These are phyloP conservation scores for Phialocephala sp. DNA, from an alignment of 2,329 filamentous ascomycete genomes.

Conservation along the genomic window DNA sequence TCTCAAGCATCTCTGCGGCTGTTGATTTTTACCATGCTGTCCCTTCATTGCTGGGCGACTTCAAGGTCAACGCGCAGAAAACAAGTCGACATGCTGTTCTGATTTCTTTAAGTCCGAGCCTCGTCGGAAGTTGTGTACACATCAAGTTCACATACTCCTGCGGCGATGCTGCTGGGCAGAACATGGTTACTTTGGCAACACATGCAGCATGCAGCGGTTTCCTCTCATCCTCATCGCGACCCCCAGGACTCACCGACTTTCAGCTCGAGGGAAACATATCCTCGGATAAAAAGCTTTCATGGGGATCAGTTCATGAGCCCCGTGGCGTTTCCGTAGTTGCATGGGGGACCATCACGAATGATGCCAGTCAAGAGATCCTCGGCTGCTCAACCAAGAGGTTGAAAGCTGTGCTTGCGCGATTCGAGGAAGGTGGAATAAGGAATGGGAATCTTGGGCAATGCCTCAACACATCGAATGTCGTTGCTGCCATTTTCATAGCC, in stretches of 20 bases:
- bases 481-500: conserved; percentile 38
- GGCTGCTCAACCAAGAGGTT: conserved; percentile 30
- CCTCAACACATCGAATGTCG: conserved; percentile 33
- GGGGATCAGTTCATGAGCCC: conserved; percentile 33
- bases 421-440: conserved; percentile 31
- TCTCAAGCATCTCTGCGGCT: conserved; percentile 33
- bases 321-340: conserved; percentile 40
- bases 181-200: conserved; percentile 43
- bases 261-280: conserved; percentile 37
- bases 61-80: neutral
- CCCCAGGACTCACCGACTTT: conserved; percentile 24
- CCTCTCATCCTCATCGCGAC: conserved; percentile 26
- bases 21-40: conserved; percentile 28
- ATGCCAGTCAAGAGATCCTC: conserved; percentile 31
- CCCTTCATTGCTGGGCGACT: neutral
- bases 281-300: conserved; percentile 40
- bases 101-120: neutral
- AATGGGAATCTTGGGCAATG: conserved; percentile 33
- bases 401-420: conserved; percentile 18
- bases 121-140: conserved; percentile 37
- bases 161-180: conserved; percentile 42
- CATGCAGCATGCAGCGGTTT: conserved; percentile 36
- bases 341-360: conserved; percentile 35
- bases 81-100: conserved; percentile 6
- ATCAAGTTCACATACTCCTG: conserved; percentile 37